Percentiles rank a stretch among this genome's conserved stretches.
Conservation (phyloP, 169 alveolate genomes). For the Plasmodium sp. region DNA sequence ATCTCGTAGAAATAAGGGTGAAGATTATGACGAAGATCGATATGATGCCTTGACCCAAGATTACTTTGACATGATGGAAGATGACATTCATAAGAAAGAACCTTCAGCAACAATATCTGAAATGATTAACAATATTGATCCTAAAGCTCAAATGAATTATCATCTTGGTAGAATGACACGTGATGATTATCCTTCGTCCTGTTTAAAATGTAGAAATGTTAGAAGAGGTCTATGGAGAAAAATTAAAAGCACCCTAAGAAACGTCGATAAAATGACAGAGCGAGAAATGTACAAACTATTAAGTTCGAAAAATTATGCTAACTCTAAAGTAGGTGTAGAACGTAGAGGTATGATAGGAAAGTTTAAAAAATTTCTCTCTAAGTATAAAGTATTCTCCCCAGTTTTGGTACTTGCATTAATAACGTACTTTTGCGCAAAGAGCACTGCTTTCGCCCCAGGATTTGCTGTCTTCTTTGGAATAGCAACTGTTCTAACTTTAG, state of each 20-base stretch:
- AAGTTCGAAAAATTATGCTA: neutral
- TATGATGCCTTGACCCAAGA: conserved; percentile 9
- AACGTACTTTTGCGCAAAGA: neutral
- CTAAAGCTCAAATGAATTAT: neutral
- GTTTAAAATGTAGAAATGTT: neutral
- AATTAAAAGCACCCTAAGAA: neutral
- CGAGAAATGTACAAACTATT: neutral
- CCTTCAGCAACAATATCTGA: neutral
- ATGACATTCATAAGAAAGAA: neutral
- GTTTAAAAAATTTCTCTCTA: neutral
- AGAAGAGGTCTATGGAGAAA: neutral
- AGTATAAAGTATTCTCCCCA: neutral
- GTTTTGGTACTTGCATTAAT: neutral
- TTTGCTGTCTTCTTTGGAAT: neutral
- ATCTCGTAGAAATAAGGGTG: neutral
- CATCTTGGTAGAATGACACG: neutral
- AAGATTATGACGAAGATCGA: conserved; percentile 7
- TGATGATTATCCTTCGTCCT: too few relatives aligned
- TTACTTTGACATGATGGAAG: conserved; percentile 19
- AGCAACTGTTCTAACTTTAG: neutral
- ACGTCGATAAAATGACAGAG: neutral
- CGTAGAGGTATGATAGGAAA: neutral
- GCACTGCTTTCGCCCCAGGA: too few relatives aligned
- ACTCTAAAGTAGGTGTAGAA: neutral
- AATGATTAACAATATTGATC: neutral